Evolutionary conservation across 1,139 yeast genomes (phyloP), one percentile per base, ranked within the genome.

Genomic region (Nakaseomyces sp.): DNA sequence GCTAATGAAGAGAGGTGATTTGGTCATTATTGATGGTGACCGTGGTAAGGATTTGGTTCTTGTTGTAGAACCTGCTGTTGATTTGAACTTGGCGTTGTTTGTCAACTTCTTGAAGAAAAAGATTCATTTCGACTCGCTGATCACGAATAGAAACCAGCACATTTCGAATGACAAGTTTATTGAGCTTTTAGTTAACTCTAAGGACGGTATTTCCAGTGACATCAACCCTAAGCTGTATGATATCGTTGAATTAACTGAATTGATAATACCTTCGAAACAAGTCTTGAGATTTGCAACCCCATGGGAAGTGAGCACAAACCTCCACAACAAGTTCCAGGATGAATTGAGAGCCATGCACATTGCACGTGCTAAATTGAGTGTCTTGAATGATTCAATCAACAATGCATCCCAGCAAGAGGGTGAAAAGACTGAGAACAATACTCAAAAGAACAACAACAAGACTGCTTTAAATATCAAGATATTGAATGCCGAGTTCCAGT

Each of bases 1-100:
- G 43, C 68, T 65, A 39, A 72, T 87, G 47, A 69, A 73, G 42
- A 66, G 76, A 16, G 84, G 84, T 25, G 96, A 88, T 61, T 73
- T 88, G 58, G 96, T 91, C 13, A 80, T 89, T 53, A 96, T 89
- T 35, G 97, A 91, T 64, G 98, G 97, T 13, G 98, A 91, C 62
- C 73, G 98, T 42, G 98, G 98, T 33, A 73, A 84, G 43, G 98
- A 91, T 66, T 69, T 91, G 51, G 97, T 96, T 18, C 76, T 80
- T 56, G 79, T 91, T 37, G 75, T 81, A 32, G 79, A 78, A 51
- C 72, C 83, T 52, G 72, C 76, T 49, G 77, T 89, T 28, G 70
- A 82, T 2, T 68, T 81, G 38, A 89, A 84, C 52, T 81, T 85
- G 57, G 97, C 94, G 1, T 77, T 86, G 35, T 72, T 85, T 50